Conservation (phyloP, 805 yeast species). For the Kuraishia hungarica region DNA sequence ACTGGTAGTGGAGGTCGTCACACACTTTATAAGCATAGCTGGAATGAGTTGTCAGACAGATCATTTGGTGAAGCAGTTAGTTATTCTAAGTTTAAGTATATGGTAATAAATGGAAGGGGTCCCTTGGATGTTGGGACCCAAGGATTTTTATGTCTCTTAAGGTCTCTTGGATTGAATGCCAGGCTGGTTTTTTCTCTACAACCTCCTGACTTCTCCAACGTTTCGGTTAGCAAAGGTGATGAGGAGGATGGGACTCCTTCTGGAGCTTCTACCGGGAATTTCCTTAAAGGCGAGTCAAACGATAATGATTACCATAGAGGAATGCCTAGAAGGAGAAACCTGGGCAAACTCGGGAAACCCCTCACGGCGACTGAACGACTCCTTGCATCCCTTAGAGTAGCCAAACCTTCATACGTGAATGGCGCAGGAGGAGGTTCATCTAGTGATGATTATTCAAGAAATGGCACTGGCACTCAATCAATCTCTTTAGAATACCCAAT, state of each 20-base stretch:
- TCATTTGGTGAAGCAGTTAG: constrained; percentile 20
- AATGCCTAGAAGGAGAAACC: neutral
- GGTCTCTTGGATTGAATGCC: constrained; percentile 65
- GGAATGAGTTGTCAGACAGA: constrained; percentile 35
- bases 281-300: no score
- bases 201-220: constrained; percentile 72
- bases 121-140: constrained; percentile 76
- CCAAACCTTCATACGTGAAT: constrained; percentile 9
- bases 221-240: neutral
- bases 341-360: constrained; percentile 7
- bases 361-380: constrained; percentile 18
- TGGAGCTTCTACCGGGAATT: neutral
- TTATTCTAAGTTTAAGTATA: constrained; percentile 31
- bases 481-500: constrained; percentile 43
- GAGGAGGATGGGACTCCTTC: constrained; percentile 9
- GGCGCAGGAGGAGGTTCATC: constrained; percentile 8
- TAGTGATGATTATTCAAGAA: neutral
- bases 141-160: constrained; percentile 71
- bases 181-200: constrained; percentile 79
- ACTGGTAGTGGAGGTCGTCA: constrained; percentile 24
- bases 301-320: constrained; percentile 3
- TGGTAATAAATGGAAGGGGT: constrained; percentile 45
- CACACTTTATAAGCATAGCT: constrained; percentile 30
- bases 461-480: no score
- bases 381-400: constrained; percentile 17